Evolutionary conservation across 352 stramenopile species (phyloP), one percentile per base, ranked within the genome.

Genomic region (Phytophthora podocarpi): DNA sequence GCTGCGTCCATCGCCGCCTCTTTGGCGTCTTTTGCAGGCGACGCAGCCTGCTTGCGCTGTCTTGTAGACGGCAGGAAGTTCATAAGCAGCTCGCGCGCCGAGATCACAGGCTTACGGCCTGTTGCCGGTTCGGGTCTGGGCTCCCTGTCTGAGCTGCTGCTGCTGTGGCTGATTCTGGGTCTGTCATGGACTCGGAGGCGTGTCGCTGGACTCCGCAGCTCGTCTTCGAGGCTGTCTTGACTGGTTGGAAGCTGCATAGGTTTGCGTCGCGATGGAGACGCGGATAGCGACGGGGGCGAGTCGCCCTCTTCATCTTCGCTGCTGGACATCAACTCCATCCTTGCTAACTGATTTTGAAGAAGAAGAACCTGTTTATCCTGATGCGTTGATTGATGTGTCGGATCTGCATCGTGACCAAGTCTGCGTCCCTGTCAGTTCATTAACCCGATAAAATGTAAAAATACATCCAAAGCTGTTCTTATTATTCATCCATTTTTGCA

Each of bases 281-380:
- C 31, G 32, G 23, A 39, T 10, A 45, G 45, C 5, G 48, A 45
- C 57, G 36, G 40, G 11, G 53, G 37, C 15, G 30, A 31, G 20
- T 59, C 53, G 41, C 71, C 49, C 23, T 63, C 66, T 49, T 88
- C 81, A 18, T 88, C 72, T 43, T 82, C 74, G 59, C 77, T 89
- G 59, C 78, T 92, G 1, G 68, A 79, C 53, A 92, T 77, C 63
- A 92, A 68, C 37, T 92, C 82, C 34, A 82, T 75, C 5, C 10
- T 68, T 59, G 39, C 16, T n/a, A n/a, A n/a, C 28, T 58, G 20
- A 64, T 52, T 11, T 28, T 48, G 32, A 12, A 32, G 8, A 24
- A 35, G 18, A 37, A 27, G 24, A 34, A 30, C 35, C 28, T 52
- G 27, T 5, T 57, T 60, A 59, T 48, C 15, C 12, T 47, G 37